Evolutionary conservation across 345 rosid genomes (phyloP).

Genomic region (Gossypium australe): DNA sequence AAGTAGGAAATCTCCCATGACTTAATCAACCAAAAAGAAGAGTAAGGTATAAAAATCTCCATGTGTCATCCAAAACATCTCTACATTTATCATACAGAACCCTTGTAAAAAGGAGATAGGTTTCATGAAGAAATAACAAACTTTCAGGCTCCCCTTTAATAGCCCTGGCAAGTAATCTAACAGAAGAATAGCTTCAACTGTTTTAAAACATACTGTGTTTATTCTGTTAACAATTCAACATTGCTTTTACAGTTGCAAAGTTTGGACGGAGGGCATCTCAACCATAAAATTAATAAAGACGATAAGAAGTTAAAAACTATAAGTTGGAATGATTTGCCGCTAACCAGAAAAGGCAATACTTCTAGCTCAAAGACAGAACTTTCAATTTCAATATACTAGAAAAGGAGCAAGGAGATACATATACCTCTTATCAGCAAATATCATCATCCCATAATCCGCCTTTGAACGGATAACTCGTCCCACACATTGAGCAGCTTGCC

Average conservation of each 20-base stretch:
- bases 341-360: neutral
- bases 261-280: neutral
- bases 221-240: neutral
- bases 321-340: neutral
- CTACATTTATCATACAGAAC: neutral
- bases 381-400: neutral
- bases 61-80: neutral
- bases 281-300: neutral
- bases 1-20: neutral
- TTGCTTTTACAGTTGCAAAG: neutral
- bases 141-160: neutral
- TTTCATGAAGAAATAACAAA: neutral
- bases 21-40: neutral
- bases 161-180: neutral
- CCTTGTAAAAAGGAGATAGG: neutral
- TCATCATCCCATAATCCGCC: conserved; percentile 99
- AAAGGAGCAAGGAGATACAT: neutral
- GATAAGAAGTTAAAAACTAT: neutral
- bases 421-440: conserved; percentile 93
- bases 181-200: neutral
- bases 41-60: neutral
- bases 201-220: neutral
- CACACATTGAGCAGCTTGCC: conserved; percentile 99
- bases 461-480: conserved; percentile 96
- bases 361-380: conserved; percentile 2